A percentile compares a stretch with the other conserved stretches of the same genome.
phyloP scores from a whole-genome alignment of 2,329 filamentous ascomycete species.

The Sclerotinia minor region DNA sequence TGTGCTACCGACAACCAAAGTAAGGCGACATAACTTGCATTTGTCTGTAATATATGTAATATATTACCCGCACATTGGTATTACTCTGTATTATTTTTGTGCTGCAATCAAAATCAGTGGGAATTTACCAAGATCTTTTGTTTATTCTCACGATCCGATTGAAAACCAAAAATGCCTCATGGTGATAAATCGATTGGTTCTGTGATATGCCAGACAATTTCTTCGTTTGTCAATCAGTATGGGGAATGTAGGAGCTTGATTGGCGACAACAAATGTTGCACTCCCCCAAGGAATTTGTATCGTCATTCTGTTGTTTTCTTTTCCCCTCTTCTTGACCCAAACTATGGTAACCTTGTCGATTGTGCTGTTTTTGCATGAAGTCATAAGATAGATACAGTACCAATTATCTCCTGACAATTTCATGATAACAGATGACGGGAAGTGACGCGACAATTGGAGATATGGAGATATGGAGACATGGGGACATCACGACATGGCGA shows the following conservation, averaged over 20 bases:
- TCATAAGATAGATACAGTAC: too few species aligned
- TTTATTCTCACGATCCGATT: not conserved
- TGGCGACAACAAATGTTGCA: not conserved
- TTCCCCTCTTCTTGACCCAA: too few species aligned
- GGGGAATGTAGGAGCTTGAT: not conserved
- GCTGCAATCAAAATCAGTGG: not conserved
- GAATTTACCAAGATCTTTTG: too few species aligned
- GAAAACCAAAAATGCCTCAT: not conserved
- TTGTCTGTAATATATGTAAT: not conserved
- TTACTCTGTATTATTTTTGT: not conserved
- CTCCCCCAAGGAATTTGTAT: not conserved
- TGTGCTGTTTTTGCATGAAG: not conserved
- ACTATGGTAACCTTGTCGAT: too few species aligned
- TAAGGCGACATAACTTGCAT: constrained; percentile 4
- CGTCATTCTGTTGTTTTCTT: too few species aligned
- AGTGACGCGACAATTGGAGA: not conserved
- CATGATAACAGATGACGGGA: too few species aligned
- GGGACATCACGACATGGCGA: not conserved
- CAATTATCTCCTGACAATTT: not conserved
- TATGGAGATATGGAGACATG: not conserved
- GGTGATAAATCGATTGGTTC: not conserved
- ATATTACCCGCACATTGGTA: not conserved
- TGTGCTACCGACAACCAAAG: not conserved
- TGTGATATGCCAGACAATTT: not conserved
- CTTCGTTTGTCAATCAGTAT: not conserved